A percentile compares a stretch with the other conserved stretches of the same genome.
Conservation (phyloP, 495 filamentous ascomycete genomes). For the Aspergillus avenaceus region DNA sequence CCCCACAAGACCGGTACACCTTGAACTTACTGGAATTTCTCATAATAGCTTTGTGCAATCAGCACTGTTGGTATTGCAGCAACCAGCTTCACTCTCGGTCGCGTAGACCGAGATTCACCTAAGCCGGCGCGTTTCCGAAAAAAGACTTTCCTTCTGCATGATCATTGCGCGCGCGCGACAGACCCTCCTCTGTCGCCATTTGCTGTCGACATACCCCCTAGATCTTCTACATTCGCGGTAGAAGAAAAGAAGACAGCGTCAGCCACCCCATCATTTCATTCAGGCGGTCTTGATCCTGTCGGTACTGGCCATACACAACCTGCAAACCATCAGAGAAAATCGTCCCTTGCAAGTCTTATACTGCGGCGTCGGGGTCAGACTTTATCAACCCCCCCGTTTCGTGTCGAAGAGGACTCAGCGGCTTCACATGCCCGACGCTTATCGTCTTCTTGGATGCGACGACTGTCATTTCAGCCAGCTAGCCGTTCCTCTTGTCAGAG, state of each 20-base stretch:
- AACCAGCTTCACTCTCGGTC: slow-evolving; percentile 60
- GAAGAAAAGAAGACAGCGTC: slow-evolving; percentile 9
- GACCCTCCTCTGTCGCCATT: slow-evolving; percentile 16
- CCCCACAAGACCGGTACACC: not conserved
- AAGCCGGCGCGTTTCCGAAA: slow-evolving; percentile 24
- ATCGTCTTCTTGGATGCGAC: slow-evolving; percentile 71
- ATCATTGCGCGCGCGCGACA: slow-evolving; percentile 15
- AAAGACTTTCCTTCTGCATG: slow-evolving; percentile 23
- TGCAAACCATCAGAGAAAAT: slow-evolving; percentile 24
- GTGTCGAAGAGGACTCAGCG: slow-evolving; percentile 25
- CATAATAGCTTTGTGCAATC: slow-evolving; percentile 61
- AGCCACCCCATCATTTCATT: slow-evolving; percentile 5
- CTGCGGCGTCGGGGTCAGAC: slow-evolving; percentile 36
- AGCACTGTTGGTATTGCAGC: slow-evolving; percentile 66
- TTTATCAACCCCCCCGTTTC: slow-evolving; percentile 31
- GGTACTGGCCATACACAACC: slow-evolving; percentile 8
- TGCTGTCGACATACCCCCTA: slow-evolving; percentile 21
- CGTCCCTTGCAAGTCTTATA: slow-evolving; percentile 54
- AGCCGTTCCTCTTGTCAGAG: slow-evolving; percentile 62
- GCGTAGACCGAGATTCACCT: slow-evolving; percentile 40
- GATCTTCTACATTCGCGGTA: slow-evolving; percentile 20
- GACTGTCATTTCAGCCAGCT: slow-evolving; percentile 72
- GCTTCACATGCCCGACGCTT: slow-evolving; percentile 43
- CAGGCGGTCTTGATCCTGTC: slow-evolving; percentile 6
- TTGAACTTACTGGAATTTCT: not conserved